Evolutionary conservation across 2,329 filamentous ascomycete genomes (phyloP), one percentile per base, ranked within the genome.

Genomic region (Aspergillus caelatus): DNA sequence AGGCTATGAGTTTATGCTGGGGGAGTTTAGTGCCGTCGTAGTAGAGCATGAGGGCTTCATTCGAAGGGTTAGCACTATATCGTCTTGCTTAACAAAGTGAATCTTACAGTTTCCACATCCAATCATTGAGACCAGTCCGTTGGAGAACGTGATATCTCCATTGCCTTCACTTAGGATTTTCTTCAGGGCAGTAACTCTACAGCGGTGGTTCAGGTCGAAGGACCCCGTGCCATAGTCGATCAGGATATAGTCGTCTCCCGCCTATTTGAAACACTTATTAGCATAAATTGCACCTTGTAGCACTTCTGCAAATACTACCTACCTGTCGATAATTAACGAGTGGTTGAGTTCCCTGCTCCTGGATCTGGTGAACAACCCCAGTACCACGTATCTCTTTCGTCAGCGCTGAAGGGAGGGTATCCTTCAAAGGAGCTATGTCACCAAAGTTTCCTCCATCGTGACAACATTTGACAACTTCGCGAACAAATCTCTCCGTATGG

Each of bases 141-240:
- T 74, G 48, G 77, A 78, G 14, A 80, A 78, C 1, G 72, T 68
- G 11, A 81, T 78, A 14, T 74, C 71, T 1, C 70, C 71, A 1
- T 65, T 73, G 23, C 64, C 67, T 64, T 78, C 71, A 34, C 68
- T 66, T n/a, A 87, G 68, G 7, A 80, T 78, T 53, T 82, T 82
- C 58, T 85, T 83, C 2, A 87, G 77, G 0, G 83, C 83, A 3
- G 84, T 86, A 19, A 84, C 82, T 52, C 85, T 79, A 70, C 84
- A 86, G 30, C 83, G 78, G 72, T 87, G 81, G 71, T 88, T 86
- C 62, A 88, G 76, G 63, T 88, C 81, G 64, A 86, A 86, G 1
- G 78, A 74, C 21, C 85, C 85, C 39, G 84, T 76, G 26, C 86
- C 86, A 62, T 87, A 88, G 64, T 88, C 86, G 14, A 88, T 78